Evolutionary conservation across 139 green algal species (phyloP).

Genomic region (Picochlorum sp.): DNA sequence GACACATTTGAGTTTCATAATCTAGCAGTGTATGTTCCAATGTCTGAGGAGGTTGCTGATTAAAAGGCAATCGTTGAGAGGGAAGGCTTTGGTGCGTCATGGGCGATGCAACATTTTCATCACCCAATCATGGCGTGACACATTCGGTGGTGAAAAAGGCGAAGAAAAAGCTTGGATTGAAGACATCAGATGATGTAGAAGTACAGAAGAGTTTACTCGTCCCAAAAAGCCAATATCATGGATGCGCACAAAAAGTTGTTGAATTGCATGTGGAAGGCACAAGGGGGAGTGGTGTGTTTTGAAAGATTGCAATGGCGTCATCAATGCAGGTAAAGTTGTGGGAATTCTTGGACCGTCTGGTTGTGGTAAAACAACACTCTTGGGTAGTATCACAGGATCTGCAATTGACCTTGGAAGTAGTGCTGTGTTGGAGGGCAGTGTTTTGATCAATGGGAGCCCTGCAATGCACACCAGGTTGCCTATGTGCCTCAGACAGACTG

Average conservation of each 20-base stretch:
- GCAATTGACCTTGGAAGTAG: slow-evolving; percentile 14
- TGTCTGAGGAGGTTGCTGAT: not conserved
- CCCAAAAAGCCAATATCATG: not conserved
- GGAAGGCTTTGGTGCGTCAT: slow-evolving; percentile 12
- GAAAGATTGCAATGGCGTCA: slow-evolving; percentile 9
- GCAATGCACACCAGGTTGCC: slow-evolving; percentile 26
- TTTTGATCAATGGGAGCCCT: slow-evolving; percentile 21
- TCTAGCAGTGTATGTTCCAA: slow-evolving; percentile 15
- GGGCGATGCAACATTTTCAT: not conserved
- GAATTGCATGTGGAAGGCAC: slow-evolving; percentile 9
- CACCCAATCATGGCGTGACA: not conserved
- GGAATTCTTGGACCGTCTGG: slow-evolving; percentile 41
- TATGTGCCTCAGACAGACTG: slow-evolving; percentile 69
- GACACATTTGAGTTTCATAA: slow-evolving; percentile 11
- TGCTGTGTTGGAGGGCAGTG: slow-evolving; percentile 7
- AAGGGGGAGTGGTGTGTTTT: slow-evolving; percentile 21
- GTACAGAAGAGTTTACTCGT: not conserved
- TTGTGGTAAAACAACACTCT: slow-evolving; percentile 65
- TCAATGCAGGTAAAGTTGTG: slow-evolving; percentile 19
- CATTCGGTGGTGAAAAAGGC: not conserved
- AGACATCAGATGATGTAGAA: not conserved
- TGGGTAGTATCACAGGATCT: slow-evolving; percentile 40
- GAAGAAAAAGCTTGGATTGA: slow-evolving; percentile 10
- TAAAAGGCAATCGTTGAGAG: slow-evolving; percentile 7
- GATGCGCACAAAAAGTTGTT: slow-evolving; percentile 6